These are phyloP conservation scores for Ogataea neopini DNA, from an alignment of 805 yeast genomes.

Conservation along the genomic window DNA sequence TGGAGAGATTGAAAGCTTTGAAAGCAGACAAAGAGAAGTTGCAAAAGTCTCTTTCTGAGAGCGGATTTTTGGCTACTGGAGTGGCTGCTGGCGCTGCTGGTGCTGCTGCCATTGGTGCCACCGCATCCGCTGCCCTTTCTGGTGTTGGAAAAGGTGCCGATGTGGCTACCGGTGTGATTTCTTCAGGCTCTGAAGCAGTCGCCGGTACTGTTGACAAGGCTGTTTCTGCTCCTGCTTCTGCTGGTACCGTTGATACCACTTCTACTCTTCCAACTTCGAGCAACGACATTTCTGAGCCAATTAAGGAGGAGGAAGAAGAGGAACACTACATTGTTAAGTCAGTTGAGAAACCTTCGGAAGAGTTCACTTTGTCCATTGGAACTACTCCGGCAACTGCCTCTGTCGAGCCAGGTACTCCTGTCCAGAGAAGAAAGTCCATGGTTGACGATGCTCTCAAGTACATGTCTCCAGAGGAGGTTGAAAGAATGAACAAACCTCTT, in stretches of 20 bases:
- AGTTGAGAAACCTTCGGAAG: constrained; percentile 23
- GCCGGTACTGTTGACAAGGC: constrained; percentile 18
- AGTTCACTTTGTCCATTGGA: constrained; percentile 10
- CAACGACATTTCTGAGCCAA: constrained; percentile 32
- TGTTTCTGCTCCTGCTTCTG: constrained; percentile 11
- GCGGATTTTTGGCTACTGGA: constrained; percentile 21
- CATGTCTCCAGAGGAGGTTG: constrained; percentile 30
- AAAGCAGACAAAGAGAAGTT: constrained; percentile 42
- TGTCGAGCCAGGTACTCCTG: constrained; percentile 14
- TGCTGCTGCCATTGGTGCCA: constrained; percentile 27
- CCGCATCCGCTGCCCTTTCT: constrained; percentile 15
- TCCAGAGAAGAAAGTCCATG: constrained; percentile 31
- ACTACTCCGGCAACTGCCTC: constrained; percentile 5
- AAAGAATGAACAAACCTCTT: constrained; percentile 33
- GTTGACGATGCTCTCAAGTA: constrained; percentile 34
- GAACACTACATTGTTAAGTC: constrained; percentile 19
- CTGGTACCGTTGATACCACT: constrained; percentile 3
- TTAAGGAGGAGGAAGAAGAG: constrained; percentile 33
- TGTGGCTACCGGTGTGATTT: constrained; percentile 15
- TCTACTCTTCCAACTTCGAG: neutral
- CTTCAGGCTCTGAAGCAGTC: constrained; percentile 9
- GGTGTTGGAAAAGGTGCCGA: constrained; percentile 29
- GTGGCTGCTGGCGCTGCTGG: constrained; percentile 22
- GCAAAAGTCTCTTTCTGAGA: constrained; percentile 20
- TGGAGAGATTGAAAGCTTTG: constrained; percentile 41